A percentile compares a stretch with the other conserved stretches of the same genome.
These are phyloP conservation scores for Penicillium sp. DNA, from an alignment of 2,329 filamentous ascomycete genomes.

Conservation along the genomic window DNA sequence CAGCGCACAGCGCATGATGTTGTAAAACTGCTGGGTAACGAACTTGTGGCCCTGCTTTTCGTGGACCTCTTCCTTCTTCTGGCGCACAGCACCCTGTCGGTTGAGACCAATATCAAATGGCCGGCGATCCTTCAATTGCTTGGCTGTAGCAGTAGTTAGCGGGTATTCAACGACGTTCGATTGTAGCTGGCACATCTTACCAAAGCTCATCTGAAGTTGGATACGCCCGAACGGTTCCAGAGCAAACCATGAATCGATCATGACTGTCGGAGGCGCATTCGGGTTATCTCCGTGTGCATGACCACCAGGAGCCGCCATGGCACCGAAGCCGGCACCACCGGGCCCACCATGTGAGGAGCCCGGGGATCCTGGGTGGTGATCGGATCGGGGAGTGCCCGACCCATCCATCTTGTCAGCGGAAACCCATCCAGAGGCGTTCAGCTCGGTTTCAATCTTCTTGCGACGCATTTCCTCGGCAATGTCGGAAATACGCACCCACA, in stretches of 20 bases:
- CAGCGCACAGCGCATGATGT: slow-evolving; percentile 98
- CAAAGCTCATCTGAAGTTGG: slow-evolving; percentile 86
- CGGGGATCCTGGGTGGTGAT: slow-evolving; percentile 57
- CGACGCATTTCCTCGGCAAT: slow-evolving; percentile 96
- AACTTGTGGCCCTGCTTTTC: slow-evolving; percentile 99
- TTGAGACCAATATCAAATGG: slow-evolving; percentile 87
- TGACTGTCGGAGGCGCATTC: slow-evolving; percentile 40
- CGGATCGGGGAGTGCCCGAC: slow-evolving; percentile 52
- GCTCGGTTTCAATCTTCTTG: slow-evolving; percentile 95
- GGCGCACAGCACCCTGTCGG: slow-evolving; percentile 92
- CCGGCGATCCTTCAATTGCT: slow-evolving; percentile 81
- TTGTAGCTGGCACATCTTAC: slow-evolving; percentile 41
- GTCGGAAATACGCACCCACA: slow-evolving; percentile 96
- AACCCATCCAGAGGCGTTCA: slow-evolving; percentile 94
- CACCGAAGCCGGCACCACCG: slow-evolving; percentile 25
- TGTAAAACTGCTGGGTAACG: slow-evolving; percentile 98
- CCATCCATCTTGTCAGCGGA: slow-evolving; percentile 93
- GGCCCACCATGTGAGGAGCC: slow-evolving; percentile 32
- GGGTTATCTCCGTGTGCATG: slow-evolving; percentile 37
- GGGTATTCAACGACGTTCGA: neutral
- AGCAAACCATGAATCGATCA: slow-evolving; percentile 94
- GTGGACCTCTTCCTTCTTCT: slow-evolving; percentile 96
- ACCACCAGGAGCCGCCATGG: slow-evolving; percentile 29
- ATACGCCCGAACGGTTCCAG: slow-evolving; percentile 92
- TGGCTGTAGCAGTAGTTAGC: slow-evolving; percentile 56